Evolutionary conservation across 1,284 basidiomycete genomes (phyloP).

Genomic region (Apiotrichum montevideense): DNA sequence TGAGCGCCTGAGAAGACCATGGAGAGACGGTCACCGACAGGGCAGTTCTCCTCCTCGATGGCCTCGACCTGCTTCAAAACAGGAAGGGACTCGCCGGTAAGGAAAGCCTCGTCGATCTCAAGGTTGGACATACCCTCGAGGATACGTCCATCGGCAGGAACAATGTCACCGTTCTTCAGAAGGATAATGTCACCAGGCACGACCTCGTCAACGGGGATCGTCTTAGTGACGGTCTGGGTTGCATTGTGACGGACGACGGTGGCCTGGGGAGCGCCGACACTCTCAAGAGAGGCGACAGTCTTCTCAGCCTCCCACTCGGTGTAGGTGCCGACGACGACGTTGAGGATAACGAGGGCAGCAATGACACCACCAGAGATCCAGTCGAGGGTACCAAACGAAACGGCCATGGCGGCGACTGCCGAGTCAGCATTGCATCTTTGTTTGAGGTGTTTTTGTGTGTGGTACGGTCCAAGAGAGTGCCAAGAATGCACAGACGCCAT

Average conservation of each 20-base stretch:
- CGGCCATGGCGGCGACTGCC: conserved; percentile 56
- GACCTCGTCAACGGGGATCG: conserved; percentile 56
- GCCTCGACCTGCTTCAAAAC: conserved; percentile 55
- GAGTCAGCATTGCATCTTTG: too few species aligned
- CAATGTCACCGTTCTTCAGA: conserved; percentile 56
- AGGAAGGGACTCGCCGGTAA: conserved; percentile 66
- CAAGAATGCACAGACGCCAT: too few species aligned
- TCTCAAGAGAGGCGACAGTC: conserved; percentile 47
- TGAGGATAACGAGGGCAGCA: conserved; percentile 57
- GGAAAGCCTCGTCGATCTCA: conserved; percentile 60
- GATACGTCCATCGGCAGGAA: conserved; percentile 56
- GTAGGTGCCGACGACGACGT: conserved; percentile 48
- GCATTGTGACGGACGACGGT: conserved; percentile 52
- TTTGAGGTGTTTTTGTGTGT: too few species aligned
- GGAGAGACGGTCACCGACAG: conserved; percentile 54
- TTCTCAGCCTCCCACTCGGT: conserved; percentile 50
- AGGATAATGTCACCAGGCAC: conserved; percentile 60
- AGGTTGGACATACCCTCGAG: conserved; percentile 50
- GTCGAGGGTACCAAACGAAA: conserved; percentile 60
- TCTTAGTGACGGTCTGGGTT: conserved; percentile 36
- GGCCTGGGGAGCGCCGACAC: conserved; percentile 56
- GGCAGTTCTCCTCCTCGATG: conserved; percentile 46
- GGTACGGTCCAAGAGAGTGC: too few species aligned
- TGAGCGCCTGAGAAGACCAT: conserved; percentile 56
- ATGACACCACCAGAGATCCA: conserved; percentile 64